Percentiles rank a stretch among this genome's conserved stretches.
Evolutionary conservation across 495 filamentous ascomycete species (phyloP).

Genomic region (Podospora pseudopauciseta): DNA sequence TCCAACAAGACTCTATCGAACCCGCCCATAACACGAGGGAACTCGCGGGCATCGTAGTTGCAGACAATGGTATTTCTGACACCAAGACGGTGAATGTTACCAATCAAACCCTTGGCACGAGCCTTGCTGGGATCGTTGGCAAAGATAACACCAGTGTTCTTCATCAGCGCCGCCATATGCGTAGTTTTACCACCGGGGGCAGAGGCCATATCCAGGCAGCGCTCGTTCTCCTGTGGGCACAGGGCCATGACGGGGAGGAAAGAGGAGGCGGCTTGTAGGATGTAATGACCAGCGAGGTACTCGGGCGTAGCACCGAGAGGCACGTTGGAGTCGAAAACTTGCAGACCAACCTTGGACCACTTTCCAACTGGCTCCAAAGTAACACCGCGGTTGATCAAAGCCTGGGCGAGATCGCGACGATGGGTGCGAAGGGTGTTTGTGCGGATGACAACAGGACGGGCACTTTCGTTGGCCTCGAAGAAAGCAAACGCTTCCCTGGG

Average conservation of each 20-base stretch:
- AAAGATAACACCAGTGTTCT: constrained; percentile 93
- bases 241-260: constrained; percentile 98
- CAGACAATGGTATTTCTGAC: constrained; percentile 91
- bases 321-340: constrained; percentile 90
- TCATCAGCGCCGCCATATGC: constrained; percentile 94
- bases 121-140: constrained; percentile 94
- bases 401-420: constrained; percentile 85
- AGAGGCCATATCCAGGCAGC: constrained; percentile 86
- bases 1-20: constrained; percentile 62
- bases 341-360: constrained; percentile 96
- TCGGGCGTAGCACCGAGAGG: constrained; percentile 97
- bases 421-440: constrained; percentile 95
- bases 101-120: constrained; percentile 93
- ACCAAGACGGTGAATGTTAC: constrained; percentile 94
- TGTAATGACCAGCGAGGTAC: constrained; percentile 95
- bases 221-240: constrained; percentile 87
- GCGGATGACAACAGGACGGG: constrained; percentile 73
- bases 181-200: constrained; percentile 97
- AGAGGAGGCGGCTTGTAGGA: constrained; percentile 92
- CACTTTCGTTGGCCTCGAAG: constrained; percentile 93
- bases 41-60: constrained; percentile 88
- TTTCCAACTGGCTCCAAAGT: constrained; percentile 95
- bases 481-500: constrained; percentile 95
- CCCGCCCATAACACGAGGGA: constrained; percentile 89
- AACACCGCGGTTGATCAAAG: constrained; percentile 94